Evolutionary conservation across 2,329 filamentous ascomycete genomes (phyloP).

Genomic region (Westerdykella ornata): DNA sequence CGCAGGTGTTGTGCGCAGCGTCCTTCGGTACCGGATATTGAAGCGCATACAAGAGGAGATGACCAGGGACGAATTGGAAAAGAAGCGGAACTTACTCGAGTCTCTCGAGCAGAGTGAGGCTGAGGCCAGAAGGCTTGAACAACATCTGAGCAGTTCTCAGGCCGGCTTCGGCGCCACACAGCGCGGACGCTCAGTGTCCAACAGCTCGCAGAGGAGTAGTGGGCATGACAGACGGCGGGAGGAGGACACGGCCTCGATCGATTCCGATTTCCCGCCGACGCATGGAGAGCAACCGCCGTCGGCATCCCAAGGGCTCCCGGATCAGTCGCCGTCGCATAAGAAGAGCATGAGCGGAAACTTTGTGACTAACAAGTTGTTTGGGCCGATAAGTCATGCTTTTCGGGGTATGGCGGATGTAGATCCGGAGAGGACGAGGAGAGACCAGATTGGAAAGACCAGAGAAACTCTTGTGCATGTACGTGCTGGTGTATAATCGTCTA

Average conservation of each 20-base stretch:
- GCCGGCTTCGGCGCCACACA: slow-evolving; percentile 49
- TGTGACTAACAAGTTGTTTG: slow-evolving; percentile 89
- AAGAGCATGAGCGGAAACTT: slow-evolving; percentile 77
- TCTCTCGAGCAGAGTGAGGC: slow-evolving; percentile 89
- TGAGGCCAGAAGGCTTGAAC: slow-evolving; percentile 87
- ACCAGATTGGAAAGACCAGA: slow-evolving; percentile 91
- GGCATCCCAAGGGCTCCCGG: slow-evolving; percentile 63
- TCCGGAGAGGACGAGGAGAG: slow-evolving; percentile 82
- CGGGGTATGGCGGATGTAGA: slow-evolving; percentile 95
- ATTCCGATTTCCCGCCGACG: slow-evolving; percentile 91
- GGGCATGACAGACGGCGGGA: slow-evolving; percentile 41
- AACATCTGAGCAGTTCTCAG: slow-evolving; percentile 61
- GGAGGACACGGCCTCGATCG: slow-evolving; percentile 82
- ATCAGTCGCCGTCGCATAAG: slow-evolving; percentile 51
- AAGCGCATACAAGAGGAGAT: slow-evolving; percentile 97
- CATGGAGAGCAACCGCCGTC: slow-evolving; percentile 61
- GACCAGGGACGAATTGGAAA: slow-evolving; percentile 85
- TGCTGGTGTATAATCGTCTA: background rate
- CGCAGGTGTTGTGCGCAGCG: slow-evolving; percentile 82
- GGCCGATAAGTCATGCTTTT: slow-evolving; percentile 87
- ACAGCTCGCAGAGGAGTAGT: slow-evolving; percentile 43
- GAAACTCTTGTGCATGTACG: slow-evolving; percentile 65
- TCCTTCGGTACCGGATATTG: slow-evolving; percentile 80
- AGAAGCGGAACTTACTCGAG: slow-evolving; percentile 75
- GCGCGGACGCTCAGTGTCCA: slow-evolving; percentile 62